Base-by-base conservation (phyloP, 2,329 filamentous ascomycete genomes). In the Alternaria gaisen region DNA sequence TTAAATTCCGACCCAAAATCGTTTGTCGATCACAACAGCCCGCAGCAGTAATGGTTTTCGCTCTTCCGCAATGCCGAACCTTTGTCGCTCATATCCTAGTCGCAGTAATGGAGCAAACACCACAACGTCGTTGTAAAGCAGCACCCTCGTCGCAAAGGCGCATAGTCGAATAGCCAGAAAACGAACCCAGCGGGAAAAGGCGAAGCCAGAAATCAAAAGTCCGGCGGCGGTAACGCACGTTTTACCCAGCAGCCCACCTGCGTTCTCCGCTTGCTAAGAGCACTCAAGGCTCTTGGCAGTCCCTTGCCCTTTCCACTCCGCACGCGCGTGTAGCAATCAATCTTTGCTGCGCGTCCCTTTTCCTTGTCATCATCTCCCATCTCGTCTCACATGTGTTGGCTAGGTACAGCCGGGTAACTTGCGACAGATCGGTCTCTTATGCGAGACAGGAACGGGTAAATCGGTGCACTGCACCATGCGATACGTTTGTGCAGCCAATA, bases 201-300 rank as follows among this genome's bases (percentile, higher is more conserved):
- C 54, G 44, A 38, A 34, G 22, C 38, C 46, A 41, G 12, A 46
- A 34, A 43, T 38, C 56, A 54, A 48, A 26, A 42, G 56, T 12
- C 20, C 12, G 40, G 36, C 26, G 32, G 24, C 20, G 28, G 26
- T 30, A 53, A 22, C 34, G 26, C 50, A 36, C 36, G 51, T 59
- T 59, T 59, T 59, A 59, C 56, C 52, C 51, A 59, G 24, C 16
- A 42, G 34, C 56, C 32, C 32, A 11, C 46, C 46, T 38, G 32
- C 20, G 46, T 50, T 55, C 51, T 59, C 56, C 51, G 56, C 56
- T 50, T 59, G 56, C 56, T 59, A 59, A 59, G 56, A 59, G 43
- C 34, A 38, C 51, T 59, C 56, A 59, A 59, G 46, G 51, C 51
- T n/a, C 56, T 59, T 59, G 56, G 56, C 56, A 28, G 28, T 30